phyloP scores from a whole-genome alignment of 2,329 filamentous ascomycete genomes.

The Fusarium sp. region DNA sequence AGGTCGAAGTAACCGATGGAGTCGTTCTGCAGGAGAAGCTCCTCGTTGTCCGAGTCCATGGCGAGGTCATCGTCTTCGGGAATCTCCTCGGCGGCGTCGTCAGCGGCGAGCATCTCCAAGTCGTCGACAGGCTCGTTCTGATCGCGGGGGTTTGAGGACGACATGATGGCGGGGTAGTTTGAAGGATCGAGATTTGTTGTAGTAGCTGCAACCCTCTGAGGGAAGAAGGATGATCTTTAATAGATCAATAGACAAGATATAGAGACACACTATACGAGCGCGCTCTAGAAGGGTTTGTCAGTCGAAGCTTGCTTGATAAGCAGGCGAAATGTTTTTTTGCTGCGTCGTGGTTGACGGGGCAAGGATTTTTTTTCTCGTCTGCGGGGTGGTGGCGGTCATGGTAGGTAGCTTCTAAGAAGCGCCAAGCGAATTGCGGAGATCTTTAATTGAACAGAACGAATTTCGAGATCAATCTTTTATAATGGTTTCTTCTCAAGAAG shows the following conservation, averaged over 20 bases:
- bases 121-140: conserved; percentile 42
- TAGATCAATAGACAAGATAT: neutral
- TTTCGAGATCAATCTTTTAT: no score
- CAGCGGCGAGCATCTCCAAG: conserved; percentile 61
- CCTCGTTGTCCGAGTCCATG: conserved; percentile 84
- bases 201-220: neutral
- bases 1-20: conserved; percentile 91
- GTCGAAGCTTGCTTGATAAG: conserved; percentile 46
- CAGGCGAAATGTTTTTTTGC: conserved; percentile 39
- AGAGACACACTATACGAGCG: neutral
- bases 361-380: conserved; percentile 43
- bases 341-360: conserved; percentile 29
- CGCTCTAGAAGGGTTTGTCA: conserved; percentile 23
- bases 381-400: conserved; percentile 45
- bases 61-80: conserved; percentile 79
- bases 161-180: conserved; percentile 49
- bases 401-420: conserved; percentile 12
- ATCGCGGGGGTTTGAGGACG: conserved; percentile 44
- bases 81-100: conserved; percentile 79
- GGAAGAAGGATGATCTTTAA: neutral
- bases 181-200: conserved; percentile 1
- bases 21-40: conserved; percentile 90
- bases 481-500: neutral
- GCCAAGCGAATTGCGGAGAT: neutral
- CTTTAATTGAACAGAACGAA: neutral